These are phyloP conservation scores for Zygoascus tannicola DNA, from an alignment of 805 yeast species.

Conservation along the genomic window DNA sequence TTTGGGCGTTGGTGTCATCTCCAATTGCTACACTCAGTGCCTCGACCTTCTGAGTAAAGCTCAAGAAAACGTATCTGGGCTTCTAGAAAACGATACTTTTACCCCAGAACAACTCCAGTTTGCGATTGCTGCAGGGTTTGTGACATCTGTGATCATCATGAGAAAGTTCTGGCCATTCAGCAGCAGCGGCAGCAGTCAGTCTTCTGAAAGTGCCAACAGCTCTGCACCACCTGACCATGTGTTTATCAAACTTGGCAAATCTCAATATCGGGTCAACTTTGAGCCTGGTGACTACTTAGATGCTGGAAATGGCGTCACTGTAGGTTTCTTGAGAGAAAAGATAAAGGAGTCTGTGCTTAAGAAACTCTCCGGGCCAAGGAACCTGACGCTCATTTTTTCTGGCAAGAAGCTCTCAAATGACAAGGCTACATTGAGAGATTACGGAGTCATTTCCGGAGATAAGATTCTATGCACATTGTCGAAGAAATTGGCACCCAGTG, in stretches of 20 bases:
- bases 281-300: slow-evolving; percentile 19
- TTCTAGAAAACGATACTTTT: background rate
- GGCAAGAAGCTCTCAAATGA: slow-evolving; percentile 31
- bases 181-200: slow-evolving; percentile 2
- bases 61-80: background rate
- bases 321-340: slow-evolving; percentile 51
- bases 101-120: background rate
- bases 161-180: slow-evolving; percentile 1
- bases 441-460: slow-evolving; percentile 47
- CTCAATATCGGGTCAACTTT: slow-evolving; percentile 18
- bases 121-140: slow-evolving; percentile 4
- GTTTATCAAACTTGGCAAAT: slow-evolving; percentile 17
- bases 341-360: slow-evolving; percentile 40
- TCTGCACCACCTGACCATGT: slow-evolving; percentile 9
- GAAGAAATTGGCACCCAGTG: background rate
- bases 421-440: slow-evolving; percentile 39
- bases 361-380: slow-evolving; percentile 22
- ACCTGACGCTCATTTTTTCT: slow-evolving; percentile 14
- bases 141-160: slow-evolving; percentile 9
- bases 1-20: background rate
- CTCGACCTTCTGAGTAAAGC: background rate
- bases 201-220: slow-evolving; percentile 2
- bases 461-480: slow-evolving; percentile 23
- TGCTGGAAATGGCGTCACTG: slow-evolving; percentile 56
- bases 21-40: background rate